Conservation (phyloP, 2,329 filamentous ascomycete genomes). For the Alternaria gaisen region DNA sequence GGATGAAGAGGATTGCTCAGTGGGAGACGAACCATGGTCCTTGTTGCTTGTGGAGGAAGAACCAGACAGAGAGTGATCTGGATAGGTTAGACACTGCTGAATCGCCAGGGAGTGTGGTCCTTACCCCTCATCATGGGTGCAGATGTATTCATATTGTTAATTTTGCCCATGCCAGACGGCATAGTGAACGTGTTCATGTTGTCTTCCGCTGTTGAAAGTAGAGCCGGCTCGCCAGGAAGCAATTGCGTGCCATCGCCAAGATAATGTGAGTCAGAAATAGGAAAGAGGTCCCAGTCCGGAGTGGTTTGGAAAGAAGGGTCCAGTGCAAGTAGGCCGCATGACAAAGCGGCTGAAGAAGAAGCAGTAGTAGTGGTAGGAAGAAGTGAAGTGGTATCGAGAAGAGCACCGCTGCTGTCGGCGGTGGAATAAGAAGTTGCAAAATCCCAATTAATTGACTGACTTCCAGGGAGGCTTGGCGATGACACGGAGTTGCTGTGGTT, state of each 20-base stretch:
- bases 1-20: constrained; percentile 34
- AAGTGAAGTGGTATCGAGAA: constrained; percentile 30
- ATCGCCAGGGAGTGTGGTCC: background rate
- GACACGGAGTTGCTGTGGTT: constrained; percentile 34
- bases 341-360: constrained; percentile 30
- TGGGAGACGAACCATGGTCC: constrained; percentile 36
- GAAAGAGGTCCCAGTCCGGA: constrained; percentile 37
- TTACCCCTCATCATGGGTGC: constrained; percentile 41
- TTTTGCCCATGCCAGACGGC: constrained; percentile 22
- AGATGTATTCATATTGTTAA: constrained; percentile 29
- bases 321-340: constrained; percentile 25
- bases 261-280: constrained; percentile 32
- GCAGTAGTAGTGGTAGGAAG: constrained; percentile 18
- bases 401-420: constrained; percentile 29
- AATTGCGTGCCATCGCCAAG: constrained; percentile 33
- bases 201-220: constrained; percentile 23
- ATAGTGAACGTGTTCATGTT: constrained; percentile 29
- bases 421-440: constrained; percentile 37
- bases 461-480: constrained; percentile 37
- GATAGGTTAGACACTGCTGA: constrained; percentile 19
- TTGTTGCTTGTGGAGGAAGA: constrained; percentile 39
- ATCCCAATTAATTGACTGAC: constrained; percentile 40
- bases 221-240: constrained; percentile 22
- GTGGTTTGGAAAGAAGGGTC: constrained; percentile 31
- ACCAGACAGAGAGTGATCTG: constrained; percentile 38